Evolutionary conservation across 305 asterid species (phyloP).

Genomic region (Ajuga reptans): DNA sequence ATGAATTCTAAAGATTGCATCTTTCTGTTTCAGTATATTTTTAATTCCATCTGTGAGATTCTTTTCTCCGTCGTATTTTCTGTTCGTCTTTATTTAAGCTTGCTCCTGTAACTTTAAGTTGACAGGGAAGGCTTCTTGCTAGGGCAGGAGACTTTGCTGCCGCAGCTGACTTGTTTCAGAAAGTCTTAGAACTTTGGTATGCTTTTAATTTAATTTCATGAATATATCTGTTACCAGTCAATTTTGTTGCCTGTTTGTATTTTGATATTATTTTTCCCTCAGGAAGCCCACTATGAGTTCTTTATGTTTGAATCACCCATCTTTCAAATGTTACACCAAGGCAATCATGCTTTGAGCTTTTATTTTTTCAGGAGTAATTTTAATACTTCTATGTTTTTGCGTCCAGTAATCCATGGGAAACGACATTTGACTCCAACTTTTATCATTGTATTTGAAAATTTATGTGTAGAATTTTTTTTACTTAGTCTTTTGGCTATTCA

Average conservation of each 20-base stretch:
- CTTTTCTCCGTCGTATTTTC: slow-evolving; percentile 7
- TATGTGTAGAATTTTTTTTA: background rate
- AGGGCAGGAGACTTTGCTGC: slow-evolving; percentile 81
- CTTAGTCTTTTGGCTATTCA: background rate
- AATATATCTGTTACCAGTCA: background rate
- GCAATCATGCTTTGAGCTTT: background rate
- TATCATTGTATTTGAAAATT: background rate
- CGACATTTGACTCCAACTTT: background rate
- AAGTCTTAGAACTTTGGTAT: slow-evolving; percentile 74
- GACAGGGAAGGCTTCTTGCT: slow-evolving; percentile 99
- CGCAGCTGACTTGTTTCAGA: slow-evolving; percentile 72
- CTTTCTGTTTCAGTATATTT: background rate
- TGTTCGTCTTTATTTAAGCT: slow-evolving; percentile 34
- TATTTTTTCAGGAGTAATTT: background rate
- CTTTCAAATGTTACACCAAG: background rate
- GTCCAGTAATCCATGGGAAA: background rate
- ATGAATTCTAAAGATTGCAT: background rate
- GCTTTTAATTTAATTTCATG: slow-evolving; percentile 26
- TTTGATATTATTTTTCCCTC: background rate
- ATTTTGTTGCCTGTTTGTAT: background rate
- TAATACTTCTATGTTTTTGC: background rate
- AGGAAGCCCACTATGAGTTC: slow-evolving; percentile 13
- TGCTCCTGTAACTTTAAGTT: slow-evolving; percentile 80
- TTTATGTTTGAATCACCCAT: background rate
- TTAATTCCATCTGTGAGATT: background rate